phyloP scores from a whole-genome alignment of 306 rosid genomes.

The Cucurbita moschata region DNA sequence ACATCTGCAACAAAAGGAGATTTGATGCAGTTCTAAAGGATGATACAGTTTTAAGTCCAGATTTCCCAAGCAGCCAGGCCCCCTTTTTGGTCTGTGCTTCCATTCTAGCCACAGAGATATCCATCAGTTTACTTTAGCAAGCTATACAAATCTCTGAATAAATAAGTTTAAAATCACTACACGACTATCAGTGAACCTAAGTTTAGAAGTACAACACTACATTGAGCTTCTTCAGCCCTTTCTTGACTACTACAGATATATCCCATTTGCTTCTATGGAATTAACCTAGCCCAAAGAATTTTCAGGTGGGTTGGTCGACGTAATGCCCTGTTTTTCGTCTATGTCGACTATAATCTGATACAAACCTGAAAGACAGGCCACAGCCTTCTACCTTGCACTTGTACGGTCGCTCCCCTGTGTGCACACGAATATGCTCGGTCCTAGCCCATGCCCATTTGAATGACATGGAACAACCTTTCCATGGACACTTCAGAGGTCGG shows the following conservation, averaged over 20 bases:
- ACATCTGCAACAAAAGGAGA: slow-evolving; percentile 1
- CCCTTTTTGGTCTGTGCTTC: neutral
- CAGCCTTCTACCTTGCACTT: slow-evolving; percentile 76
- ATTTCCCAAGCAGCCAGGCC: neutral
- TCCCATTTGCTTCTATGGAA: neutral
- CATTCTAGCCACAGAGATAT: neutral
- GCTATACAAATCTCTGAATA: slow-evolving; percentile 5
- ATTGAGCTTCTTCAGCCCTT: neutral
- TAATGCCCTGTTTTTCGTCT: slow-evolving; percentile 85
- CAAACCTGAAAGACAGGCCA: slow-evolving; percentile 83
- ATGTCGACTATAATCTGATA: slow-evolving; percentile 90
- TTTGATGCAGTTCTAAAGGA: neutral
- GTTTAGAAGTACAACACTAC: neutral
- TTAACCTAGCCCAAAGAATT: neutral
- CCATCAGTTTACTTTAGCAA: neutral
- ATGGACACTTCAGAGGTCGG: slow-evolving; percentile 93
- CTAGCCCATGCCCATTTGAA: slow-evolving; percentile 99
- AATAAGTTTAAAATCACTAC: neutral
- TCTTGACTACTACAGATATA: neutral
- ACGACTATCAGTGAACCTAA: neutral
- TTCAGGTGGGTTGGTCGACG: slow-evolving; percentile 32
- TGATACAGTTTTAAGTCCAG: neutral
- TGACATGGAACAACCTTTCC: slow-evolving; percentile 95
- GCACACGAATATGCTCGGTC: slow-evolving; percentile 91
- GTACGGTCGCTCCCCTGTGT: slow-evolving; percentile 94